Base-by-base conservation (phyloP, 352 stramenopile species). In the Discostella stelligera region DNA sequence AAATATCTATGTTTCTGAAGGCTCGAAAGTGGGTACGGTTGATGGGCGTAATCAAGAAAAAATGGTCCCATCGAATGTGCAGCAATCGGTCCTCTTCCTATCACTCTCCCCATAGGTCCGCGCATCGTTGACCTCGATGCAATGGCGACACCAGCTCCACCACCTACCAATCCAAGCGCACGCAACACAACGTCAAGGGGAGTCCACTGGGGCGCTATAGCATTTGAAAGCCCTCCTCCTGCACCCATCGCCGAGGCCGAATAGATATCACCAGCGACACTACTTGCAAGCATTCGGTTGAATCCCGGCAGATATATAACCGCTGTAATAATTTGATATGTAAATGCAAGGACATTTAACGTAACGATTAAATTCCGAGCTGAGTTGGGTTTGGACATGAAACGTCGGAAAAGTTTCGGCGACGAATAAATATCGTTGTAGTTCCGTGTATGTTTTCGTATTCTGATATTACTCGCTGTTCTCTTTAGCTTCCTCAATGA, bases 1-100 rank as follows among this genome's bases (percentile, higher is more conserved):
- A 92, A 18, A 74, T 86, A 90, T 67, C 87, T 64, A 84, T 90
- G 78, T 8, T 81, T 82, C 66, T 92, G 77, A 59, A 54, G 67
- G 30, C 71, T 66, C 16, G 71, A 75, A 14, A 90, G 53, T 9
- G 52, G 74, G 25, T 68, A 70, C 7, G 61, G 72, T n/a, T 85
- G 80, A 70, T 86, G 80, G 0, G 68, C 74, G 71, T 86, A 92
- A 39, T 83, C 67, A 3, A 69, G 55, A 30, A 81, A 86, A 8
- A 90, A 78, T 18, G 84, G 82, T 16, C 84, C 86, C 37, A 86
- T 77, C 3, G 65, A 80, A 71, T 79, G 72, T 10, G 77, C 77
- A 13, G 67, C 77, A 50, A 82, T 76, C 13, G 73, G 62, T 27
- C 66, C 66, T 55, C 67, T 56, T 8, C 66, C 66, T 0, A 67